Base-by-base conservation (phyloP, 208 protist species). In the Wallacemonas sp. region DNA sequence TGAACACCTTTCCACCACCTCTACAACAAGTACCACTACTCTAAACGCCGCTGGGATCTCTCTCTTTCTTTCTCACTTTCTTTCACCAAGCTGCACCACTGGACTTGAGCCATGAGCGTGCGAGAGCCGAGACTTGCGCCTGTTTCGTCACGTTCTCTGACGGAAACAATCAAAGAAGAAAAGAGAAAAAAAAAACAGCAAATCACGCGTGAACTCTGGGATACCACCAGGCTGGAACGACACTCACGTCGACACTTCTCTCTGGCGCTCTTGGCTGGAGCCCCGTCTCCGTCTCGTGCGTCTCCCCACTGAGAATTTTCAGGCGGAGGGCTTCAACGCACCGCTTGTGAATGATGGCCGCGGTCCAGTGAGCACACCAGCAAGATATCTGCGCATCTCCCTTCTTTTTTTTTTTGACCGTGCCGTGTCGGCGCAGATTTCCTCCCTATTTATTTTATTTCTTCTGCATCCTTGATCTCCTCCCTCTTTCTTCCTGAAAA, bases 351-450 rank as follows among this genome's bases (percentile, higher is more conserved):
- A 26, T 17, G 32, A 13, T 17, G 3, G 3, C 8, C 45, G 45
- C 29, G 55, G 21, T 9, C n/a, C 8, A 22, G 5, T 44, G 37
- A 48, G 22, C 12, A 22, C 24, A 6, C 29, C 21, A 29, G 19
- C 6, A 58, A 58, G 26, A n/a, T 58, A n/a, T 66, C 21, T 45
- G 61, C 57, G 39, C 36, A 27, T 59, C 22, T 45, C 15, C 9
- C 21, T 45, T 30, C 41, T 22, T 46, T 62, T 33, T 45, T 21
- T 62, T 44, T 3, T 45, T 62, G 24, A 24, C 46, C 22, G 13
- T 30, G 6, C 4, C 39, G 15, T 36, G 15, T 63, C 21, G 5
- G 19, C 32, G 6, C 1, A 21, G n/a, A 48, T 21, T 8, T 21
- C 42, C 6, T 48, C 45, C 24, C 13, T 15, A 52, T 52, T 53